A percentile compares a stretch with the other conserved stretches of the same genome.
phyloP scores from a whole-genome alignment of 2,329 filamentous ascomycete species.

The Microdochium trichocladiopsis region DNA sequence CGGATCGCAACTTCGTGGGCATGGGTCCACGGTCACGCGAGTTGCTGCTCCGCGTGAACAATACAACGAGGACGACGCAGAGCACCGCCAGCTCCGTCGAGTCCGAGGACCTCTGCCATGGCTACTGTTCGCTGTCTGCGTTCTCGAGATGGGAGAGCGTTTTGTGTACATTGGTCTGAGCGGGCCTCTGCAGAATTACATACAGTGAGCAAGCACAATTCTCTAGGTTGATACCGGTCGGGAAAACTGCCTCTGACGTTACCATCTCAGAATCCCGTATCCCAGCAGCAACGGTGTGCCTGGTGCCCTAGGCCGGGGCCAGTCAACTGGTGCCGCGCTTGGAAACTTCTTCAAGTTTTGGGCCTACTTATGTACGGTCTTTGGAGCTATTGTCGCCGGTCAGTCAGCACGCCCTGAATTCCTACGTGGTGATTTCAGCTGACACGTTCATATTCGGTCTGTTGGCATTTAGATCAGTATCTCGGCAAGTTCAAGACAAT shows the following conservation, averaged over 20 bases:
- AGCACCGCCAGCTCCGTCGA: neutral
- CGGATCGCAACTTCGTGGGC: neutral
- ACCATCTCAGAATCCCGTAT: neutral
- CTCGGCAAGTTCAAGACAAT: slow-evolving; percentile 58
- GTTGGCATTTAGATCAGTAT: slow-evolving; percentile 34
- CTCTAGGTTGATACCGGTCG: no score
- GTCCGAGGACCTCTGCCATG: neutral
- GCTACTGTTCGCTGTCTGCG: neutral
- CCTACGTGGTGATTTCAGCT: slow-evolving; percentile 20
- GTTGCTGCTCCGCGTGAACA: neutral
- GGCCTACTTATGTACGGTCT: slow-evolving; percentile 23
- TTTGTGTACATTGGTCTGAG: slow-evolving; percentile 51
- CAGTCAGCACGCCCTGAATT: no score
- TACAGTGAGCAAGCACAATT: slow-evolving; percentile 21
- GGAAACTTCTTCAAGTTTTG: slow-evolving; percentile 50
- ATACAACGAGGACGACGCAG: neutral
- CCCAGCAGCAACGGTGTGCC: slow-evolving; percentile 13
- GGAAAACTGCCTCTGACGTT: slow-evolving; percentile 23
- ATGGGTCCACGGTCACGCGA: no score
- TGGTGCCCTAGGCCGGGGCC: slow-evolving; percentile 46
- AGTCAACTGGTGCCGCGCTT: slow-evolving; percentile 46
- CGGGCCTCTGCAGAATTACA: slow-evolving; percentile 50
- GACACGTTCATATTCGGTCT: neutral
- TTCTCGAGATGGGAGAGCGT: slow-evolving; percentile 33
- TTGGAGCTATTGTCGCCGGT: slow-evolving; percentile 46